Base-by-base conservation (phyloP, 1,284 basidiomycete genomes). In the Phylloporus sp. region DNA sequence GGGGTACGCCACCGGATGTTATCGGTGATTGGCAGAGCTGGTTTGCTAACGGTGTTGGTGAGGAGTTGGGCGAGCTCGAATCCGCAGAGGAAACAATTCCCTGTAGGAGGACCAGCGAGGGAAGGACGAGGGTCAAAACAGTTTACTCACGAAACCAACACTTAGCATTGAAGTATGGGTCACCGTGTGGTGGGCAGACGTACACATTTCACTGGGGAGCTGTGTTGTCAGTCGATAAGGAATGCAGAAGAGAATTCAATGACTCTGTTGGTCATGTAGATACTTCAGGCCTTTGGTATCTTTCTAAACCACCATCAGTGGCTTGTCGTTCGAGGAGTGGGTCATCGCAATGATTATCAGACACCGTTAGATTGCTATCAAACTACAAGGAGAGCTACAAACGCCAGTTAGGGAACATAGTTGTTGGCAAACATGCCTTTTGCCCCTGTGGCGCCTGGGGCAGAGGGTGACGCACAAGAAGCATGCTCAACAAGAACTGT, bases 31-130 rank as follows among this genome's bases (percentile, higher is more conserved):
- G 88, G 75, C 7, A 82, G 83, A 12, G 78, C 73, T 29, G 45
- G 82, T 66, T 75, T 83, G 62, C 85, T 84, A 2, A 85, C 84
- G 32, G 87, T 81, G 55, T 88, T 86, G 68, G 85, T 84, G 45
- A 89, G 81, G 41, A 88, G 78, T 72, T 86, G 88, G n/a, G 88
- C 84, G 79, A 89, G 85, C 43, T 88, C 88, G 72, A 90, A 89
- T 70, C 90, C 89, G 66, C 85, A 86, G 37, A 90, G 85, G 85
- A 80, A 29, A 88, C 85, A 70, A 85, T 77, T 14, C 81, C 82
- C 88, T 89, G 58, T 10, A 3, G 8, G 37, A 25, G 53, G 57
- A 41, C 63, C 45, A 64, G 47, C 1, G 23, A 43, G 37, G 0
- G 6, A n/a, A 29, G 17, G 37, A 14, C 64, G 39, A 17, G 39